phyloP scores from a whole-genome alignment of 768 basidiomycete species.

The Leucogyrophana mollusca region DNA sequence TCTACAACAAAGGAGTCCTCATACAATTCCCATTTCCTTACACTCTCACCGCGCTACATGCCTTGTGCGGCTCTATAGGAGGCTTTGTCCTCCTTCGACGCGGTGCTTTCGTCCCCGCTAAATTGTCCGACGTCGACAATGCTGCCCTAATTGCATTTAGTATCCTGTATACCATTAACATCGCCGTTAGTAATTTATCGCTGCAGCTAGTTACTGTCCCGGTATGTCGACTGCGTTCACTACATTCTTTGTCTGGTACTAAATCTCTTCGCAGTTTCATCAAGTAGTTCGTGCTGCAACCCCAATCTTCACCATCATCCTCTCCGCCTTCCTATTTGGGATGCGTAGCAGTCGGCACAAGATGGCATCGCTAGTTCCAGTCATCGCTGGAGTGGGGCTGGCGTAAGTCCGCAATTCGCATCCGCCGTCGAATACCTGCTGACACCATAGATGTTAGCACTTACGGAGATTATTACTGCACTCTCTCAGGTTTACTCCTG shows the following conservation, averaged over 20 bases:
- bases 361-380: constrained; percentile 74
- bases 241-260: not conserved
- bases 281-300: constrained; percentile 94
- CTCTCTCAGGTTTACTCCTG: constrained; percentile 76
- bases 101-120: constrained; percentile 58
- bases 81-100: constrained; percentile 62
- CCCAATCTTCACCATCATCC: constrained; percentile 86
- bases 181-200: constrained; percentile 91
- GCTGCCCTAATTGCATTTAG: constrained; percentile 79
- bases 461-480: constrained; percentile 95
- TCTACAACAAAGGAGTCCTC: constrained; percentile 94
- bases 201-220: constrained; percentile 87
- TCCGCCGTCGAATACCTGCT: not conserved
- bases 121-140: constrained; percentile 49
- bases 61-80: constrained; percentile 82
- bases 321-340: constrained; percentile 70
- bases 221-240: constrained; percentile 45
- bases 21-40: constrained; percentile 95
- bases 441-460: constrained; percentile 48
- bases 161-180: constrained; percentile 89
- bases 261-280: constrained; percentile 66
- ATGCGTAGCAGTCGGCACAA: constrained; percentile 59
- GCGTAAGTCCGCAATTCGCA: constrained; percentile 48
- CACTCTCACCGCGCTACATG: constrained; percentile 89
- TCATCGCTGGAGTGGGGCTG: constrained; percentile 86